phyloP scores from a whole-genome alignment of 331 rosid genomes.

The Stylosanthes scabra region DNA sequence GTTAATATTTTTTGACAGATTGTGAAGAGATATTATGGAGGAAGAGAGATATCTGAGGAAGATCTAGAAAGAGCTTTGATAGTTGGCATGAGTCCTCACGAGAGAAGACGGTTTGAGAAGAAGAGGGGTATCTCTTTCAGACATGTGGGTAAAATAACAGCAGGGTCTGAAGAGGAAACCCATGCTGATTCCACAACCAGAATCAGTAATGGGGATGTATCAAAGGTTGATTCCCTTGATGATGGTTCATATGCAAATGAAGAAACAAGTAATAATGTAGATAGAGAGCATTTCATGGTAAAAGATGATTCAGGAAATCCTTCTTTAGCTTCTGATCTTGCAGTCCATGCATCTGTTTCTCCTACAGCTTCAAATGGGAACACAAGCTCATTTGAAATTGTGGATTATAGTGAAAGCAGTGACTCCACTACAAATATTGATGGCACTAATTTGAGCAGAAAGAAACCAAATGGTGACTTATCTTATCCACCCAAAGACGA shows the following conservation, averaged over 20 bases:
- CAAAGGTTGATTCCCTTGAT: slow-evolving; percentile 40
- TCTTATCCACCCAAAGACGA: slow-evolving; percentile 37
- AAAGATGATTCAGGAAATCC: slow-evolving; percentile 43
- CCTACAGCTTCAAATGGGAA: slow-evolving; percentile 38
- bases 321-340: slow-evolving; percentile 43
- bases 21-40: slow-evolving; percentile 84
- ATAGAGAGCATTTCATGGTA: slow-evolving; percentile 29
- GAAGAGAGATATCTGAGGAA: slow-evolving; percentile 80
- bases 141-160: slow-evolving; percentile 42
- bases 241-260: slow-evolving; percentile 42
- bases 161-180: slow-evolving; percentile 48
- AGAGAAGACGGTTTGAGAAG: slow-evolving; percentile 74
- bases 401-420: slow-evolving; percentile 33
- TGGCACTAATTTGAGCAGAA: slow-evolving; percentile 32
- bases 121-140: slow-evolving; percentile 67
- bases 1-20: slow-evolving; percentile 52
- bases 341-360: slow-evolving; percentile 45
- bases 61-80: slow-evolving; percentile 84
- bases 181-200: slow-evolving; percentile 38
- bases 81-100: slow-evolving; percentile 92
- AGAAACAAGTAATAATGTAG: slow-evolving; percentile 33
- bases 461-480: slow-evolving; percentile 42
- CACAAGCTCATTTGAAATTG: slow-evolving; percentile 35
- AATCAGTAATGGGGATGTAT: slow-evolving; percentile 34
- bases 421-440: slow-evolving; percentile 42